These are phyloP conservation scores for Populus euphratica DNA, from an alignment of 345 rosid species.

Conservation along the genomic window DNA sequence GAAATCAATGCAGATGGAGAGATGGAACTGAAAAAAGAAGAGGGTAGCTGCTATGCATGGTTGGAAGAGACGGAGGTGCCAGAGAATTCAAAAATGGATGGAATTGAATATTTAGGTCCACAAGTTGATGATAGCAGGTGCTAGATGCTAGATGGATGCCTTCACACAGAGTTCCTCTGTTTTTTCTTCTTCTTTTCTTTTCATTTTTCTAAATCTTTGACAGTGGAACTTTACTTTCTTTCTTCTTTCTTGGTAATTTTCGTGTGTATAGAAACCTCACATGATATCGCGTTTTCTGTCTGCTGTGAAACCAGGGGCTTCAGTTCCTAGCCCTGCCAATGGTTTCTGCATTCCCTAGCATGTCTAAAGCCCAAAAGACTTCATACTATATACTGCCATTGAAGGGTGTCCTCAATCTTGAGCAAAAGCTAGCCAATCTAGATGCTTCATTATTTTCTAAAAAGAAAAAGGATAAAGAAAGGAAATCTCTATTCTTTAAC, in stretches of 20 bases:
- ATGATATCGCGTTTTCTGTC: not conserved
- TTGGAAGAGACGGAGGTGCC: slow-evolving; percentile 62
- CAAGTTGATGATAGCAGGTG: slow-evolving; percentile 25
- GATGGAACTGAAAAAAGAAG: slow-evolving; percentile 14
- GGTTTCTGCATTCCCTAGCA: not conserved
- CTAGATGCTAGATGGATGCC: not conserved
- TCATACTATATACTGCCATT: not conserved
- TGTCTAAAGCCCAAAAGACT: not conserved
- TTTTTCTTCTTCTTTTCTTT: not conserved
- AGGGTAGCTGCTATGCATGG: slow-evolving; percentile 32
- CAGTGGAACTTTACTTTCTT: no score
- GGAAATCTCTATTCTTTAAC: not conserved
- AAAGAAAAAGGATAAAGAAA: not conserved
- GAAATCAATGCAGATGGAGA: slow-evolving; percentile 40
- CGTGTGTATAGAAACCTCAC: not conserved
- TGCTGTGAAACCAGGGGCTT: not conserved
- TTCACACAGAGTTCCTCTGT: no score
- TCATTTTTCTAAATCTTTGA: not conserved
- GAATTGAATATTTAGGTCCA: slow-evolving; percentile 57
- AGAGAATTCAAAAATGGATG: slow-evolving; percentile 46
- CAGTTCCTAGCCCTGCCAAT: not conserved
- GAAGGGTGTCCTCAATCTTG: not conserved
- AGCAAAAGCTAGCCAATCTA: not conserved
- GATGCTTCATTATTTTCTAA: not conserved
- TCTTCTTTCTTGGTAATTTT: not conserved